A percentile compares a stretch with the other conserved stretches of the same genome.
phyloP scores from a whole-genome alignment of 2,329 filamentous ascomycete species.

The Calonectria honghensis region DNA sequence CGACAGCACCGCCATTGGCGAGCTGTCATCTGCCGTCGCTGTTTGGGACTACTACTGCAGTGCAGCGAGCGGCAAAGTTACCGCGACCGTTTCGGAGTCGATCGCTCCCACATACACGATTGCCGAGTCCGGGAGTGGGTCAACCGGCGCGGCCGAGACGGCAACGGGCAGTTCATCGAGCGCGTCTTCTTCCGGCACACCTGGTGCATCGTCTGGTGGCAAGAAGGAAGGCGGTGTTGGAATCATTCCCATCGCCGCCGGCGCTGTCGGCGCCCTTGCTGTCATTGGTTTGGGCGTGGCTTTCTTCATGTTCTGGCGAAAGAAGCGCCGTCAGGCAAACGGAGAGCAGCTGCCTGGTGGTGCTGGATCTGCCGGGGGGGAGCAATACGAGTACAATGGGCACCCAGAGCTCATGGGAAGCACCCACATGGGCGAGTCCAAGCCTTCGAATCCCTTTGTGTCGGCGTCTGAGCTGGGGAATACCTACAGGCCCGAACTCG shows the following conservation, averaged over 20 bases:
- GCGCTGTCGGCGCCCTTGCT: slow-evolving; percentile 54
- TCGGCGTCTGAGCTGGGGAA: slow-evolving; percentile 50
- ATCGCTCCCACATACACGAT: slow-evolving; percentile 43
- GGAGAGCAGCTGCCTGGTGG: slow-evolving; percentile 50
- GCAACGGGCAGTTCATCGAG: too few relatives aligned
- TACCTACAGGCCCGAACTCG: slow-evolving; percentile 51
- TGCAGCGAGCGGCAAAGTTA: slow-evolving; percentile 65
- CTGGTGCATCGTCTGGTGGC: slow-evolving; percentile 34
- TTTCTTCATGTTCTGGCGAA: slow-evolving; percentile 62
- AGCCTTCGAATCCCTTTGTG: slow-evolving; percentile 24
- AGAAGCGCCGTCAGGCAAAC: slow-evolving; percentile 54
- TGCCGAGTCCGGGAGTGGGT: slow-evolving; percentile 44
- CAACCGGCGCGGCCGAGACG: slow-evolving; percentile 41
- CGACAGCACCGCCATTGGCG: slow-evolving; percentile 64
- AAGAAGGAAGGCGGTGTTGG: slow-evolving; percentile 42
- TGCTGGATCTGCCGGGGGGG: neutral
- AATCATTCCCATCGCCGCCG: slow-evolving; percentile 60
- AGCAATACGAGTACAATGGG: slow-evolving; percentile 51
- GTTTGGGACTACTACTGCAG: slow-evolving; percentile 71
- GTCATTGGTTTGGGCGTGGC: slow-evolving; percentile 55
- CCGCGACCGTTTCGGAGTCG: slow-evolving; percentile 65
- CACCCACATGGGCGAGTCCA: slow-evolving; percentile 34
- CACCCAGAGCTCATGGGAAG: slow-evolving; percentile 59
- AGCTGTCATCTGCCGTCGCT: slow-evolving; percentile 67
- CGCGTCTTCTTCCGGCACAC: slow-evolving; percentile 21